Percentiles rank a stretch among this genome's conserved stretches.
phyloP scores from a whole-genome alignment of 169 alveolate species.

The Cyclospora cayetanensis region DNA sequence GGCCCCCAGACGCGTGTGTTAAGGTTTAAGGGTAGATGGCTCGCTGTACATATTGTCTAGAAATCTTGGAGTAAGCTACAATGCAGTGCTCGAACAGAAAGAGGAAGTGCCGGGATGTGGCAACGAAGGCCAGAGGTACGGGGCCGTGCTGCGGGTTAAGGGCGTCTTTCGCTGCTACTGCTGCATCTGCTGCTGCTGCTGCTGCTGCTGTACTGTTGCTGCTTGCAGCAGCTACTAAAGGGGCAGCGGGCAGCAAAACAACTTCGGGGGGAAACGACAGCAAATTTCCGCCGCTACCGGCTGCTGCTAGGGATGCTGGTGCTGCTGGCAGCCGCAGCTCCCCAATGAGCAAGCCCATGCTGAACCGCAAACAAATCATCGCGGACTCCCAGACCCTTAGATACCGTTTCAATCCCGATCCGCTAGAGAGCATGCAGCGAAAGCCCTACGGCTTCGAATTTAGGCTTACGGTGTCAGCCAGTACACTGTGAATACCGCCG shows the following conservation, averaged over 20 bases:
- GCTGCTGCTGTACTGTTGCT: not conserved
- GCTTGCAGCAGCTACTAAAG: conserved; percentile 11
- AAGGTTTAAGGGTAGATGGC: not conserved
- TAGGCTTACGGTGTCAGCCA: not conserved
- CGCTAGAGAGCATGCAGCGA: too few relatives aligned
- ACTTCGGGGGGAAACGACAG: conserved; percentile 2
- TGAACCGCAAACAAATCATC: not conserved
- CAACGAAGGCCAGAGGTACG: not conserved
- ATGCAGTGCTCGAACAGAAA: not conserved
- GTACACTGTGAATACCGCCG: not conserved
- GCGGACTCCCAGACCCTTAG: too few relatives aligned
- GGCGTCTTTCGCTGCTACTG: conserved; percentile 24
- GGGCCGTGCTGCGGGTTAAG: not conserved
- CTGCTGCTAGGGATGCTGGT: not conserved
- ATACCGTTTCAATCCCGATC: too few relatives aligned
- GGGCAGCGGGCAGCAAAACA: not conserved
- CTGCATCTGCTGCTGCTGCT: conserved; percentile 6
- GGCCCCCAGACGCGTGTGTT: too few relatives aligned
- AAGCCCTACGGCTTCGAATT: not conserved
- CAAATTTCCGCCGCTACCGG: conserved; percentile 4
- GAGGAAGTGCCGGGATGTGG: not conserved
- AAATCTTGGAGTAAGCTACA: not conserved
- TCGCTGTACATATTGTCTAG: not conserved
- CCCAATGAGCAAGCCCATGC: not conserved
- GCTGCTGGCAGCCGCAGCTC: conserved; percentile 33